These are phyloP conservation scores for Coemansia sp. DNA, from an alignment of 192 early-diverging fungal genomes.

Conservation along the genomic window DNA sequence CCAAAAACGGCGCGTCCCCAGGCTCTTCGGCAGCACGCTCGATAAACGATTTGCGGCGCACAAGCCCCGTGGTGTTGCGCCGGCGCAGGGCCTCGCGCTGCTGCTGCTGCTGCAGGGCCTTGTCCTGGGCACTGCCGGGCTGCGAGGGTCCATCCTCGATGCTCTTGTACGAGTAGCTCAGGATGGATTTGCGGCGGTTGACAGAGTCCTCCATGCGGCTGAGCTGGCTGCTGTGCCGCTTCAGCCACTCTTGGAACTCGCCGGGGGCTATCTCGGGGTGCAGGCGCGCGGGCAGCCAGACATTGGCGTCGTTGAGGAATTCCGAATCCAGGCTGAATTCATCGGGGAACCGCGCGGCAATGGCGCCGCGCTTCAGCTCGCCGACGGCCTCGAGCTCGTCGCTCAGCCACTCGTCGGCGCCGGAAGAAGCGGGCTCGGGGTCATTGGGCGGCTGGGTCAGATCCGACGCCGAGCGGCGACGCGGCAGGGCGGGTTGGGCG, in stretches of 20 bases:
- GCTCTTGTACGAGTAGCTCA: constrained; percentile 43
- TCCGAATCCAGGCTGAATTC: constrained; percentile 49
- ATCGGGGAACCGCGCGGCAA: constrained; percentile 52
- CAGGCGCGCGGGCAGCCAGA: constrained; percentile 56
- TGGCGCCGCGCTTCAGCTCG: constrained; percentile 52
- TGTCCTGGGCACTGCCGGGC: no score
- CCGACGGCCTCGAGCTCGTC: constrained; percentile 48
- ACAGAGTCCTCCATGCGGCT: constrained; percentile 38
- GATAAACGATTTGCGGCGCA: constrained; percentile 37
- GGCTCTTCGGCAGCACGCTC: constrained; percentile 37
- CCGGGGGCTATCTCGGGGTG: constrained; percentile 56
- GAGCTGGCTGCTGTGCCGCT: constrained; percentile 45
- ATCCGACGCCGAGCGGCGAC: not conserved
- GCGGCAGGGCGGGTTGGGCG: not conserved
- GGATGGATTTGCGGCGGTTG: constrained; percentile 45
- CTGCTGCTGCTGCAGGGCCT: not conserved
- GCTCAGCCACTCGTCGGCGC: constrained; percentile 26
- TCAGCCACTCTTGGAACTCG: constrained; percentile 53
- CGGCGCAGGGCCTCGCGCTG: constrained; percentile 13
- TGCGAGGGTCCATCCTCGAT: no score
- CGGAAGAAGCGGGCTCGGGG: not conserved
- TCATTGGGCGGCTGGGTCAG: constrained; percentile 1
- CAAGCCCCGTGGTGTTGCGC: constrained; percentile 40
- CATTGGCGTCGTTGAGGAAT: constrained; percentile 40
- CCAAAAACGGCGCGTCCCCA: constrained; percentile 29